Conservation (phyloP, 169 alveolate genomes). For the Cystoisospora suis region DNA sequence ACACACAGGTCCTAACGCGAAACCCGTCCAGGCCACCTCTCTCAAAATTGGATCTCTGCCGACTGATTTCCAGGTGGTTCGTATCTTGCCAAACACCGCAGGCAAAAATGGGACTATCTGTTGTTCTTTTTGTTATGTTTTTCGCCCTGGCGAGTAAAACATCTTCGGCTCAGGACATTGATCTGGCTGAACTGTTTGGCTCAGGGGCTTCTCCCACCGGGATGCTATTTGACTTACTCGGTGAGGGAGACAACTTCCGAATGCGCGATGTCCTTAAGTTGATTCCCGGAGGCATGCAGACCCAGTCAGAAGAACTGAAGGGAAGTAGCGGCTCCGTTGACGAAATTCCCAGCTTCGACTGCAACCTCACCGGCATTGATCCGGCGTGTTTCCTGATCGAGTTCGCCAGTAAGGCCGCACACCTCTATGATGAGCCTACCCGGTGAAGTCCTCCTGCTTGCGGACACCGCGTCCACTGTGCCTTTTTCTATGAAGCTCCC, state of each 20-base stretch:
- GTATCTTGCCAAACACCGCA: neutral
- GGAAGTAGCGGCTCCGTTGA: constrained; percentile 13
- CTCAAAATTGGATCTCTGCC: too few relatives aligned
- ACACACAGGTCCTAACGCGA: too few relatives aligned
- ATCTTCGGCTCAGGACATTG: constrained; percentile 11
- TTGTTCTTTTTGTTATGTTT: neutral
- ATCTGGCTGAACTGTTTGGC: neutral
- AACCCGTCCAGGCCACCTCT: too few relatives aligned
- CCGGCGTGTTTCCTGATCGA: constrained; percentile 52
- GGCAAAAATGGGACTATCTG: neutral
- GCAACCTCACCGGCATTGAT: constrained; percentile 56
- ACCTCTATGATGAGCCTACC: neutral
- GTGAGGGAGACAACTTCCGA: constrained; percentile 1
- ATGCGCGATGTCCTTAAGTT: neutral
- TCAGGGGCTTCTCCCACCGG: constrained; percentile 27
- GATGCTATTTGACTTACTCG: constrained; percentile 9
- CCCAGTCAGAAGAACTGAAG: constrained; percentile 26
- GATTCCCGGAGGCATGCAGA: neutral
- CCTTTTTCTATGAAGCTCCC: neutral
- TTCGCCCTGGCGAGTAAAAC: neutral
- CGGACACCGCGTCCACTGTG: neutral
- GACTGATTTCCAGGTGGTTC: too few relatives aligned
- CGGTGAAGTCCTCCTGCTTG: neutral
- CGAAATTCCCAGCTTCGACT: constrained; percentile 33
- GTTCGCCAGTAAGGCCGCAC: constrained; percentile 6